Evolutionary conservation across 805 yeast species (phyloP), one percentile per base, ranked within the genome.

Genomic region (Starmerella geochares): DNA sequence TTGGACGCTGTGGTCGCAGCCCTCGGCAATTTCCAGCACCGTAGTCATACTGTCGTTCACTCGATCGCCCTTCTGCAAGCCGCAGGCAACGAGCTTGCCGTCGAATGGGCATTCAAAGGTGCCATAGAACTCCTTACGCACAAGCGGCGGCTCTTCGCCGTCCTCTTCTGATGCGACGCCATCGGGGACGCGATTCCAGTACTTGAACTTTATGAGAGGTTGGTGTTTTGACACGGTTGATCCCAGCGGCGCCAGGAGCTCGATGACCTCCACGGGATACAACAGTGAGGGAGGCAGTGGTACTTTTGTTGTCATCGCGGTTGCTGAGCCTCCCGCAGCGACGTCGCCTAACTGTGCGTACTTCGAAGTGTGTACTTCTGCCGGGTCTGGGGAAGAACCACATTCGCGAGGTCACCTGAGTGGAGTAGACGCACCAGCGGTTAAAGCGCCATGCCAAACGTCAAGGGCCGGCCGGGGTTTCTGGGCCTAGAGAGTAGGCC

Each of bases 1-100:
- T 58, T 92, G 96, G 24, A 92, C 87, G 1, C 90, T 78, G 66
- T 92, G 98, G 11, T 86, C 74, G 61, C 98, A 92, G 0, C 94
- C 86, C 62, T 94, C 96, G 38, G 70, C 66, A 14, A 90, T 72
- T 36, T 71, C 68, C 25, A 80, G 72, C 13, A 90, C 68, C 2
- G 69, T 69, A 49, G 76, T 77, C 31, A 71, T 70, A 11, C 67
- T 51, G 27, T 66, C 62, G 11, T 64, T 63, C 16, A 90, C 69
- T 54, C 76, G 79, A 58, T 84, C 86, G 36, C 83, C 81, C 1
- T 70, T 69, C 7, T 67, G 63, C 4, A 86, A 72, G 21, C 66
- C 59, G 55, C 87, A 68, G 10, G 66, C 60, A 7, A 69, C 65
- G 3, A 92, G 66, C 35, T 70, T 69, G 0, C 97, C 97, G 52